Percentiles rank a stretch among this genome's conserved stretches.
Evolutionary conservation across 139 green algal species (phyloP).

Genomic region (Choricystis sp.): DNA sequence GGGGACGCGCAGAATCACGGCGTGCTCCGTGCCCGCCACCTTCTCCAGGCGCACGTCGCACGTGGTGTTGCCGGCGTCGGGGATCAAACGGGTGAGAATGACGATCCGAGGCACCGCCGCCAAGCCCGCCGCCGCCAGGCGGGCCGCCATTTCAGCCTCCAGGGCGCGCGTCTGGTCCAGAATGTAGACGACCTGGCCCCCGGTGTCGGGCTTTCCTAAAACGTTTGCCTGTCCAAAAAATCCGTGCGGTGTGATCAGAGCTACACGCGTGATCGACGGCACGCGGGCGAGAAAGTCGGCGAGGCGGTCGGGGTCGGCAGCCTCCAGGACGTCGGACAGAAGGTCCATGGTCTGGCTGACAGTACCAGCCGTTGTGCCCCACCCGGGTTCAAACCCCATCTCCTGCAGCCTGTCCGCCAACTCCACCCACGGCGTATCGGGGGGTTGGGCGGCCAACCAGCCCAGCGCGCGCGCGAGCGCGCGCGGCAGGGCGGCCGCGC

Average conservation of each 20-base stretch:
- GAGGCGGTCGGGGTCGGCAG: conserved; percentile 41
- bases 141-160: conserved; percentile 41
- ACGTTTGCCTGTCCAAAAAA: conserved; percentile 67
- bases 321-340: conserved; percentile 59
- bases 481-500: conserved; percentile 11
- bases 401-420: conserved; percentile 16
- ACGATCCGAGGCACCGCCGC: conserved; percentile 30
- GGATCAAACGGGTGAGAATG: conserved; percentile 63
- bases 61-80: conserved; percentile 48
- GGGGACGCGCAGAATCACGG: conserved; percentile 57
- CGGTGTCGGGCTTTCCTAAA: conserved; percentile 54
- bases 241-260: conserved; percentile 61
- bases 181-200: conserved; percentile 71
- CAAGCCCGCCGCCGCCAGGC: conserved; percentile 33
- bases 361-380: conserved; percentile 36
- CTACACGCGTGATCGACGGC: conserved; percentile 53
- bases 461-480: conserved; percentile 24
- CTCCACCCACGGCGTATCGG: conserved; percentile 16
- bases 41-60: conserved; percentile 62
- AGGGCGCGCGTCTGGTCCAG: conserved; percentile 55
- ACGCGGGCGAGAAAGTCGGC: conserved; percentile 48
- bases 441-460: conserved; percentile 24
- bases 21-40: conserved; percentile 42
- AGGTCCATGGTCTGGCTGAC: conserved; percentile 37
- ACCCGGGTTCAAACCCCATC: conserved; percentile 53